Evolutionary conservation across 805 yeast species (phyloP), one percentile per base, ranked within the genome.

Genomic region (Lipomyces lipofer): DNA sequence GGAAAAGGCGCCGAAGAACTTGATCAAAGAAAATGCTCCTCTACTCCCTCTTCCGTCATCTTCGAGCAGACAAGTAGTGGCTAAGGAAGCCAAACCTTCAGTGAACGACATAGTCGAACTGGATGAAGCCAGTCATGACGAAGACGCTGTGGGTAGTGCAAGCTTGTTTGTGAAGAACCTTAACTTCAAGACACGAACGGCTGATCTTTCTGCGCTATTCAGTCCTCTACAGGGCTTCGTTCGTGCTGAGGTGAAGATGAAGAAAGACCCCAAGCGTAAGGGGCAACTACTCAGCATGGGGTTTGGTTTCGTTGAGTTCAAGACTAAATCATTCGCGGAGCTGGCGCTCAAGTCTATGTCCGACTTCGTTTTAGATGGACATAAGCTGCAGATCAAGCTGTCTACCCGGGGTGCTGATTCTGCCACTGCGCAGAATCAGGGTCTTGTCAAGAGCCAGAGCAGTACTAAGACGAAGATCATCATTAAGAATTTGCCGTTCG

Each of bases 401-500:
- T 90, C 98, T 0, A 89, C 85, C 58, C 82, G 97, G 63, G 81
- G 85, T 17, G 49, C 48, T 47, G 71, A 65, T 17, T 46, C 19
- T n/a, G n/a, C n/a, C n/a, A n/a, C n/a, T n/a, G n/a, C n/a, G n/a
- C 56, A 67, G 19, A 56, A 67, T 21, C 63, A 63, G 29, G 35
- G 32, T 8, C 13, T 28, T 4, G 21, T 22, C 28, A 46, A 43
- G 42, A 32, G 45, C 7, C 63, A 67, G 13, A 62, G 64, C 19
- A 63, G 68, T 13, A 62, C 67, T 19, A 57, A 67, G 54, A 49
- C 83, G 59, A 92, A 92, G 72, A 85, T 94, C 63, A 86, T 94
- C 70, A 90, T 94, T 70, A 94, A 94, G 84, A 94, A 94, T 74
- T 80, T 94, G 71, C 98, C 99, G 56, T 94, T 94, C 71, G 99